phyloP scores from a whole-genome alignment of 768 basidiomycete genomes.

The Auriscalpium vulgare region DNA sequence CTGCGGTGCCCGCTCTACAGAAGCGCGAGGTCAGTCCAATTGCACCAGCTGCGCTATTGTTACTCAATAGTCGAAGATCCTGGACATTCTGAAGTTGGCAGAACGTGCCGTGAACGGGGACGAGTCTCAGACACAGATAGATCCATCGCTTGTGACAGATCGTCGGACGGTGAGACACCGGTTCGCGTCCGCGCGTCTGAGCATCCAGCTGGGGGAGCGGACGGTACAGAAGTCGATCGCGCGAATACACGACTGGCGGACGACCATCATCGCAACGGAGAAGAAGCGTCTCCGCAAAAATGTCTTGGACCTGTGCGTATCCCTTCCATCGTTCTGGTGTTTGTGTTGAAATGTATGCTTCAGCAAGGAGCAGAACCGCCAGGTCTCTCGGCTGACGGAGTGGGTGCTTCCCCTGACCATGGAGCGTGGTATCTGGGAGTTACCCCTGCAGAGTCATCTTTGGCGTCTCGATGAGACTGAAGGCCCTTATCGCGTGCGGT shows the following conservation, averaged over 20 bases:
- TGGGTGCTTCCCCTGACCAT: conserved; percentile 56
- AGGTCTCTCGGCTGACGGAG: conserved; percentile 50
- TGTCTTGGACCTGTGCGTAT: conserved; percentile 60
- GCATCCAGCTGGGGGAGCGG: conserved; percentile 55
- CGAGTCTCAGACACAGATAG: conserved; percentile 39
- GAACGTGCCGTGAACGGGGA: conserved; percentile 44
- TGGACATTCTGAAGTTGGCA: conserved; percentile 49
- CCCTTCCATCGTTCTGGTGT: not conserved
- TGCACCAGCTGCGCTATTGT: not conserved
- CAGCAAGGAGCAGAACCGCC: conserved; percentile 73
- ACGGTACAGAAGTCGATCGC: conserved; percentile 53
- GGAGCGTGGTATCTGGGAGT: conserved; percentile 81
- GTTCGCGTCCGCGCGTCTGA: conserved; percentile 49
- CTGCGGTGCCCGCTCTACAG: conserved; percentile 51
- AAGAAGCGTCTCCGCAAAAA: conserved; percentile 64
- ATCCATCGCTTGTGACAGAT: conserved; percentile 43
- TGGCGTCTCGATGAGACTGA: conserved; percentile 93
- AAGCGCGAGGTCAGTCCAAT: conserved; percentile 54
- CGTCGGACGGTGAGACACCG: conserved; percentile 45
- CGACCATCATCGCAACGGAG: conserved; percentile 60
- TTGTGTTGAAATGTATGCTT: conserved; percentile 1
- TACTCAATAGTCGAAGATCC: conserved; percentile 32
- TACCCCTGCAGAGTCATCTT: conserved; percentile 33
- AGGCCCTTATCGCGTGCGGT: conserved; percentile 84
- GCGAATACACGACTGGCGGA: conserved; percentile 67